Evolutionary conservation across 1,284 basidiomycete genomes (phyloP).

Genomic region (Gymnopus androsaceus): DNA sequence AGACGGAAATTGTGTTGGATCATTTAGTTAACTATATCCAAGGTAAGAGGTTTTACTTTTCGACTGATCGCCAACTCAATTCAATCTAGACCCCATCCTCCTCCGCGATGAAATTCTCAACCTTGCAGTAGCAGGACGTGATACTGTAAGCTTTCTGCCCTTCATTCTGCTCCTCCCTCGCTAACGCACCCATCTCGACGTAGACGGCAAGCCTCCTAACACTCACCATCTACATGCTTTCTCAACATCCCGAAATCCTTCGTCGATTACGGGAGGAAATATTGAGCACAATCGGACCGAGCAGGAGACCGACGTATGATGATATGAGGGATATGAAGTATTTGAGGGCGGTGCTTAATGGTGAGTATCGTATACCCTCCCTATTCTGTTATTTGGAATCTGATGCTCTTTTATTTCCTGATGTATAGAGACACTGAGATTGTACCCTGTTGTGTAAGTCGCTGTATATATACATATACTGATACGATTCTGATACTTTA

Average conservation of each 20-base stretch:
- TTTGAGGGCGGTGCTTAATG: constrained; percentile 44
- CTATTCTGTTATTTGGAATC: background rate
- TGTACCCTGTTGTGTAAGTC: constrained; percentile 46
- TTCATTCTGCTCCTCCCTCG: too few relatives aligned
- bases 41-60: constrained; percentile 25
- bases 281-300: constrained; percentile 33
- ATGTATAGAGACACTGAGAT: constrained; percentile 43
- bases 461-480: background rate
- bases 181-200: too few relatives aligned
- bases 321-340: constrained; percentile 48
- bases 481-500: background rate
- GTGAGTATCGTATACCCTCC: too few relatives aligned
- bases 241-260: constrained; percentile 38
- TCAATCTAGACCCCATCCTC: constrained; percentile 33
- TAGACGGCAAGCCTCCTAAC: constrained; percentile 41
- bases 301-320: constrained; percentile 37
- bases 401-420: background rate
- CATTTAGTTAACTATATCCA: constrained; percentile 39
- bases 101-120: constrained; percentile 33
- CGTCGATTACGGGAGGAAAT: constrained; percentile 42
- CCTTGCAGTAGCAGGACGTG: constrained; percentile 41
- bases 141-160: too few relatives aligned
- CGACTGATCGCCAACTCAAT: too few relatives aligned
- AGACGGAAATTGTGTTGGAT: constrained; percentile 42
- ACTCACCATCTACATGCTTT: constrained; percentile 43